Conservation (phyloP, 2,329 filamentous ascomycete species). For the Colletotrichum sp. region DNA sequence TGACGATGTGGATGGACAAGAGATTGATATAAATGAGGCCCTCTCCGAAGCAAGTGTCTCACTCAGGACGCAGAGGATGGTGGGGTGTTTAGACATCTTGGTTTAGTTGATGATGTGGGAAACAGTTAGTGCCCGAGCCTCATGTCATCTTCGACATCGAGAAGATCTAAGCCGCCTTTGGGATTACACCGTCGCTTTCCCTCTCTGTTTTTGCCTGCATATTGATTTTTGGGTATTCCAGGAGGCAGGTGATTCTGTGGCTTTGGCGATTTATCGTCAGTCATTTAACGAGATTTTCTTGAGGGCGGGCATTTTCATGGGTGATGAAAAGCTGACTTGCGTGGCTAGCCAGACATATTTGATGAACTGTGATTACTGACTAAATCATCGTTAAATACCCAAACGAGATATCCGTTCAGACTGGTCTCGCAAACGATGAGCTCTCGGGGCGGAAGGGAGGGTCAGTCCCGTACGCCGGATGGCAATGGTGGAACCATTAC, state of each 20-base stretch:
- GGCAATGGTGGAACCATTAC: too few species aligned
- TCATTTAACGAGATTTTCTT: too few species aligned
- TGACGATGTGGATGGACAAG: not conserved
- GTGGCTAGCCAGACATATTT: too few species aligned
- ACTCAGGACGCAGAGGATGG: not conserved
- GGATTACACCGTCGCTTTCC: not conserved
- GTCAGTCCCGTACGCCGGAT: too few species aligned
- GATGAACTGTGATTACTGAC: too few species aligned
- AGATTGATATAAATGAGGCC: not conserved
- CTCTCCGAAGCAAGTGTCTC: not conserved
- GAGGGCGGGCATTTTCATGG: too few species aligned
- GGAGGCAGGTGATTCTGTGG: not conserved
- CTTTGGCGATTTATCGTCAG: too few species aligned
- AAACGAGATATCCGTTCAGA: too few species aligned
- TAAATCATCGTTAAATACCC: too few species aligned
- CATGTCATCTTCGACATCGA: not conserved
- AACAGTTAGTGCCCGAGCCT: not conserved
- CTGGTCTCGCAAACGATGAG: too few species aligned
- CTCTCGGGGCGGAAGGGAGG: too few species aligned
- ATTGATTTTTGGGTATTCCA: not conserved
- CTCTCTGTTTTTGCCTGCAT: not conserved
- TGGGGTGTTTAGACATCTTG: accelerated
- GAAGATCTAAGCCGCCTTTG: not conserved
- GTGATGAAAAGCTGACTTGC: too few species aligned
- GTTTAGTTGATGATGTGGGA: not conserved